Evolutionary conservation across 2,329 filamentous ascomycete genomes (phyloP).

Genomic region (Claviceps lovelessii): DNA sequence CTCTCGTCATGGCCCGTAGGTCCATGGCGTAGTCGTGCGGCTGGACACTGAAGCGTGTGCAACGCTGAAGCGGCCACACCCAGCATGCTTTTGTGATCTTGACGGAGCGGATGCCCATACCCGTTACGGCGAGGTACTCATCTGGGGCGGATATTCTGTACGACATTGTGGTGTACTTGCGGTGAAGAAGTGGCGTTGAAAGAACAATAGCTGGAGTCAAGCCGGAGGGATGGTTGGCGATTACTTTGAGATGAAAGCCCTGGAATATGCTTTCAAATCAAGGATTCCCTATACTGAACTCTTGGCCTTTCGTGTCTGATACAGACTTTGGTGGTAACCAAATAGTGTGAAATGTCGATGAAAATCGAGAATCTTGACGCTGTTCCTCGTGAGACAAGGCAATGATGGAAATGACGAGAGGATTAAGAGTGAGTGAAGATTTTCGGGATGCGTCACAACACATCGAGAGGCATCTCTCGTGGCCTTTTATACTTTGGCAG

Average conservation of each 20-base stretch:
- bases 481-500: not conserved
- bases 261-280: too few species aligned
- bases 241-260: not conserved
- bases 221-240: not conserved
- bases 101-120: slow-evolving; percentile 59
- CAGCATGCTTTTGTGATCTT: slow-evolving; percentile 66
- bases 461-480: not conserved
- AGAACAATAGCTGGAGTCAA: not conserved
- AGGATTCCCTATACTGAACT: too few species aligned
- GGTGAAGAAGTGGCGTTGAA: not conserved
- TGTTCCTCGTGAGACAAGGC: not conserved
- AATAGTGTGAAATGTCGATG: not conserved
- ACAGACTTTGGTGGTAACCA: not conserved
- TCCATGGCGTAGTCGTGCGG: slow-evolving; percentile 73
- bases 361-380: too few species aligned
- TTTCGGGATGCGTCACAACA: not conserved
- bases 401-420: not conserved
- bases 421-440: too few species aligned
- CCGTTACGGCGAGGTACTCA: slow-evolving; percentile 78
- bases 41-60: slow-evolving; percentile 47
- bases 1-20: slow-evolving; percentile 75
- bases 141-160: slow-evolving; percentile 61
- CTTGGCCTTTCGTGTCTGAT: too few species aligned
- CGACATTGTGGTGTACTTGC: slow-evolving; percentile 27
- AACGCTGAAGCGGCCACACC: slow-evolving; percentile 57